These are phyloP conservation scores for Pythium plurisporium DNA, from an alignment of 352 stramenopile species.

Conservation along the genomic window DNA sequence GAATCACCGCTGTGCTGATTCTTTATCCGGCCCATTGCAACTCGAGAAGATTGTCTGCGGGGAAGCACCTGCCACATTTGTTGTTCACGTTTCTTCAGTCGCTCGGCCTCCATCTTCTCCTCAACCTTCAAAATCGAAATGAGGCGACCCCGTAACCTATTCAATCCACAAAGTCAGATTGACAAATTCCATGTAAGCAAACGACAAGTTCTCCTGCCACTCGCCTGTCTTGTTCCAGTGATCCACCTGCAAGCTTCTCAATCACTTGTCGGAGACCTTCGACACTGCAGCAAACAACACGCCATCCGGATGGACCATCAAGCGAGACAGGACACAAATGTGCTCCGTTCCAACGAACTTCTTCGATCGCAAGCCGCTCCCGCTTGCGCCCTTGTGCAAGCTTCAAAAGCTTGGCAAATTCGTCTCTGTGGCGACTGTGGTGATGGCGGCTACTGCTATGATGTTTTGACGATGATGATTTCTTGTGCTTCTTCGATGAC, in stretches of 20 bases:
- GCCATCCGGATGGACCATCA: conserved; percentile 56
- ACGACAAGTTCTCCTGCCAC: too few relatives aligned
- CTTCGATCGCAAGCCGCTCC: conserved; percentile 55
- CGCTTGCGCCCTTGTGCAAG: conserved; percentile 53
- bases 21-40: conserved; percentile 76
- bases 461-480: conserved; percentile 50
- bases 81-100: conserved; percentile 63
- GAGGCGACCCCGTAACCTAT: conserved; percentile 56
- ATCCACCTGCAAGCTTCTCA: conserved; percentile 48
- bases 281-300: conserved; percentile 68
- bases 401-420: conserved; percentile 64
- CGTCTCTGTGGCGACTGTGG: conserved; percentile 49
- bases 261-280: conserved; percentile 56
- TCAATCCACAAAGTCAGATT: background rate
- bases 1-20: conserved; percentile 50
- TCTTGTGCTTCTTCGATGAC: conserved; percentile 69
- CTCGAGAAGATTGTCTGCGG: conserved; percentile 76
- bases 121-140: conserved; percentile 79
- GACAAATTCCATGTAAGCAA: too few relatives aligned
- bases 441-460: conserved; percentile 53
- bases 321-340: conserved; percentile 29
- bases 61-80: conserved; percentile 70
- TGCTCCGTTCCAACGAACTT: conserved; percentile 37
- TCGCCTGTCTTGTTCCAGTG: conserved; percentile 69
- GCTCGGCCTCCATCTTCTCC: conserved; percentile 63